A percentile compares a stretch with the other conserved stretches of the same genome.
Conservation (phyloP, 2,329 filamentous ascomycete genomes). For the Ophiostoma piceae region DNA sequence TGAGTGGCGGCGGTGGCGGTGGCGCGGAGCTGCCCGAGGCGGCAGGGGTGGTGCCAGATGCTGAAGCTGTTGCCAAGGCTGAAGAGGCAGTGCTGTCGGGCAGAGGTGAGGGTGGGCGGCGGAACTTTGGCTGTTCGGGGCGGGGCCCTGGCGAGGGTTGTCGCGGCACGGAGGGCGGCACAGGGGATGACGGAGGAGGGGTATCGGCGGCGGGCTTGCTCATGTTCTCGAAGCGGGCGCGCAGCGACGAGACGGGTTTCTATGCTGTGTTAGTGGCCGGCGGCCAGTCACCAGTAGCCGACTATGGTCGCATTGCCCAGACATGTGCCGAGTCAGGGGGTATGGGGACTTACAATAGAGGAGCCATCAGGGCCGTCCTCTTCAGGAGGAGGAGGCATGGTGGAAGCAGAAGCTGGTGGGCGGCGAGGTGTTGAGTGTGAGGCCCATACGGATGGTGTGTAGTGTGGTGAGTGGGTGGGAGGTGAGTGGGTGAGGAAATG, state of each 20-base stretch:
- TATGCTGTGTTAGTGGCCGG: constrained; percentile 32
- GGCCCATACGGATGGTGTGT: constrained; percentile 8
- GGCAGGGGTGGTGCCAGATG: neutral
- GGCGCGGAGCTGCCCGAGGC: neutral
- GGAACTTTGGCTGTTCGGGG: constrained; percentile 37
- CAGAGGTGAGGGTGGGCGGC: constrained; percentile 31
- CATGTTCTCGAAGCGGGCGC: constrained; percentile 77
- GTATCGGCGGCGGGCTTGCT: constrained; percentile 43
- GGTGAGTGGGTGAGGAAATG: neutral
- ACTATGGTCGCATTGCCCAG: neutral
- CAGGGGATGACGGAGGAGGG: constrained; percentile 1
- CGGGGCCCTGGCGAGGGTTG: constrained; percentile 26
- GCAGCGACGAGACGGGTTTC: constrained; percentile 77
- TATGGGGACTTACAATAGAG: constrained; percentile 54
- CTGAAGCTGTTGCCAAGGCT: neutral
- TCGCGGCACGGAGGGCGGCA: constrained; percentile 20
- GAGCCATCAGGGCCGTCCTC: constrained; percentile 66
- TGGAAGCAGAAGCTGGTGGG: constrained; percentile 28
- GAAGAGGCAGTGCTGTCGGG: constrained; percentile 34
- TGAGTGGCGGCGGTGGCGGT: constrained; percentile 33
- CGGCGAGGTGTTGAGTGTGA: neutral
- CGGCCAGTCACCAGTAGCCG: too few relatives aligned
- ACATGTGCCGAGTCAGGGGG: neutral
- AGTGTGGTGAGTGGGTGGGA: too few relatives aligned
- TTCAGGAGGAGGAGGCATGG: constrained; percentile 43